Evolutionary conservation across 208 protist species (phyloP).

Genomic region (Wallacemonas sp.): DNA sequence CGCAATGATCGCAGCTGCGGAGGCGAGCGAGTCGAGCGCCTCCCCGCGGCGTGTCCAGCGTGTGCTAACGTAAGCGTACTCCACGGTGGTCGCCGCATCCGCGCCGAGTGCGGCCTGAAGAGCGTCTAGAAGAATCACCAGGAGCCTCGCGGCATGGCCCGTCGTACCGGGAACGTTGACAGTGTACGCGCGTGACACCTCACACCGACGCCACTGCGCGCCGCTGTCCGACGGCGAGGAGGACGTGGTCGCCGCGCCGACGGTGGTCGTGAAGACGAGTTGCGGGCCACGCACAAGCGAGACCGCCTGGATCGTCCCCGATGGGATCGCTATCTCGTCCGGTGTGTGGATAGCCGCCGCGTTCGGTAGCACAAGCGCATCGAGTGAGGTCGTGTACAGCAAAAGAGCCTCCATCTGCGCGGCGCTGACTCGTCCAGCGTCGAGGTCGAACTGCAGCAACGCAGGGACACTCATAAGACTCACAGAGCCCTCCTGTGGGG

Average conservation of each 20-base stretch:
- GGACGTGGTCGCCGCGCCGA: background rate
- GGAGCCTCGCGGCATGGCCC: constrained; percentile 37
- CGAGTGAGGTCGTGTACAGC: background rate
- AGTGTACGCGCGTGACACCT: constrained; percentile 18
- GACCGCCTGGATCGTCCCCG: background rate
- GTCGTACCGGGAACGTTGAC: constrained; percentile 37
- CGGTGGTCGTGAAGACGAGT: background rate
- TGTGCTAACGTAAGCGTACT: constrained; percentile 47
- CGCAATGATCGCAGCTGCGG: background rate
- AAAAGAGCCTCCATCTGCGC: background rate
- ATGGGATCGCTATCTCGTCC: too few species aligned
- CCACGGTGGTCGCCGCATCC: constrained; percentile 28
- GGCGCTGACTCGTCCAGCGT: background rate
- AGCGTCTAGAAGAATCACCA: constrained; percentile 45
- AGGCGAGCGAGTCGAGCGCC: background rate
- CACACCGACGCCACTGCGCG: constrained; percentile 27
- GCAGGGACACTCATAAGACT: constrained; percentile 47
- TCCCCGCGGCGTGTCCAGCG: background rate
- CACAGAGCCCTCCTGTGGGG: constrained; percentile 45
- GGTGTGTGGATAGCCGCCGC: too few species aligned
- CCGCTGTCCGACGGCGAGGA: background rate
- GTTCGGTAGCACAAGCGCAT: too few species aligned
- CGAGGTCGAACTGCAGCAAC: constrained; percentile 16
- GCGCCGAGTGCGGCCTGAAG: constrained; percentile 45
- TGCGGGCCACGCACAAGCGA: background rate